Conservation (phyloP, 2,329 filamentous ascomycete species). For the Septoria petroselini region DNA sequence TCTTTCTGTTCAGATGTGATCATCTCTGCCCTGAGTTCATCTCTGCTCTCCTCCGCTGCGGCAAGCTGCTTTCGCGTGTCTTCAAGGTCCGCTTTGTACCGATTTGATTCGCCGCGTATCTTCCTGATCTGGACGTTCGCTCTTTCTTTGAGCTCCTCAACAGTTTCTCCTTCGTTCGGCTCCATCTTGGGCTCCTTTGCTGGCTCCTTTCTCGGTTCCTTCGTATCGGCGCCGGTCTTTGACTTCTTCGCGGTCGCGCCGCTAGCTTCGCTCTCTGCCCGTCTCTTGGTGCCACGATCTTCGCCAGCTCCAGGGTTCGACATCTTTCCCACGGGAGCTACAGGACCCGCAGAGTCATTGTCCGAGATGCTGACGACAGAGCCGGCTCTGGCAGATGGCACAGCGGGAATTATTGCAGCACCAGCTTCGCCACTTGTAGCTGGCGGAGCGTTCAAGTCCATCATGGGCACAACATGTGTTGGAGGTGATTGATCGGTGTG, state of each 20-base stretch:
- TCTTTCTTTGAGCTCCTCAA: neutral
- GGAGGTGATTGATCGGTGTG: neutral
- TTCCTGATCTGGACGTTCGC: constrained; percentile 4
- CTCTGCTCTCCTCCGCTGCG: neutral
- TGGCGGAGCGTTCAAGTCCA: neutral
- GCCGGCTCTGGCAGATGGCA: neutral
- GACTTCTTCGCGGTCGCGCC: constrained; percentile 5
- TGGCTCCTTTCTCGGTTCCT: neutral
- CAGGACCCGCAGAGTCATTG: neutral
- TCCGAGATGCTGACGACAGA: constrained; percentile 5
- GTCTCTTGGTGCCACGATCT: constrained; percentile 7
- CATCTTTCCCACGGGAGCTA: neutral
- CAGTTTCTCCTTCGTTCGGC: neutral
- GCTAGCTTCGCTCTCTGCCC: neutral
- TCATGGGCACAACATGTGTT: neutral
- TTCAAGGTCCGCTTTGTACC: constrained; percentile 1
- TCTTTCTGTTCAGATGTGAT: neutral
- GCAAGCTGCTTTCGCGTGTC: neutral
- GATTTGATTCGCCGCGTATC: neutral
- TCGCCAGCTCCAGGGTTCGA: neutral
- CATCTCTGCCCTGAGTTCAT: neutral
- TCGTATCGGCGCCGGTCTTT: neutral
- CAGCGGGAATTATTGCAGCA: neutral
- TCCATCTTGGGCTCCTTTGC: neutral
- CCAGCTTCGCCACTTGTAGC: neutral